These are phyloP conservation scores for Tylopilus rubrobrunneus DNA, from an alignment of 768 basidiomycete species.

Conservation along the genomic window DNA sequence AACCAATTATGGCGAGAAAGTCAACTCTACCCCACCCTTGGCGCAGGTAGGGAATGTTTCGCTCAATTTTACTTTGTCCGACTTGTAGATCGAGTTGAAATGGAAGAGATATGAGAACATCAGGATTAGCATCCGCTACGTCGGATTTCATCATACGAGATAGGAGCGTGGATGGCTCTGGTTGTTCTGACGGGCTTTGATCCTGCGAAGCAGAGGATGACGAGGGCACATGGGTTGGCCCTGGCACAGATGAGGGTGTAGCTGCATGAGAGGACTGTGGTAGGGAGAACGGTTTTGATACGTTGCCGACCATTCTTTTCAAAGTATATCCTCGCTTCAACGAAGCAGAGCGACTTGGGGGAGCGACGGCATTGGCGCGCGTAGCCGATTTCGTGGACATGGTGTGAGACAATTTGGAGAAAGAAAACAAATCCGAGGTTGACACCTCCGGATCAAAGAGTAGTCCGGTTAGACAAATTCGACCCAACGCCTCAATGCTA, in stretches of 20 bases:
- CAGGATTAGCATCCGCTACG: conserved; percentile 31
- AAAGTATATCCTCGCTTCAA: conserved; percentile 45
- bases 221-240: conserved; percentile 8
- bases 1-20: conserved; percentile 76
- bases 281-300: conserved; percentile 51
- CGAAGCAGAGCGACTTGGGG: conserved; percentile 27
- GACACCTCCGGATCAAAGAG: conserved; percentile 78
- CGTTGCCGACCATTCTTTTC: conserved; percentile 39
- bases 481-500: conserved; percentile 80
- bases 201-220: neutral
- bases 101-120: conserved; percentile 45
- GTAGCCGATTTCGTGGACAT: conserved; percentile 26
- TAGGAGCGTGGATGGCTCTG: conserved; percentile 45
- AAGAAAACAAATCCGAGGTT: conserved; percentile 45
- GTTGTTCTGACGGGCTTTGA: conserved; percentile 33
- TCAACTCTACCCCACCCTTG: conserved; percentile 94
- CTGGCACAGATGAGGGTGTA: conserved; percentile 15
- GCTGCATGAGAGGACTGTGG: conserved; percentile 30
- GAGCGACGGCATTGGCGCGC: conserved; percentile 23
- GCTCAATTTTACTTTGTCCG: conserved; percentile 49
- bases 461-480: conserved; percentile 87
- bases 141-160: conserved; percentile 46
- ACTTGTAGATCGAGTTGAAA: conserved; percentile 56
- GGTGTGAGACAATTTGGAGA: conserved; percentile 20
- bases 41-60: conserved; percentile 81